A percentile compares a stretch with the other conserved stretches of the same genome.
Conservation (phyloP, 257 asterid genomes). For the Jacaranda mimosifolia region DNA sequence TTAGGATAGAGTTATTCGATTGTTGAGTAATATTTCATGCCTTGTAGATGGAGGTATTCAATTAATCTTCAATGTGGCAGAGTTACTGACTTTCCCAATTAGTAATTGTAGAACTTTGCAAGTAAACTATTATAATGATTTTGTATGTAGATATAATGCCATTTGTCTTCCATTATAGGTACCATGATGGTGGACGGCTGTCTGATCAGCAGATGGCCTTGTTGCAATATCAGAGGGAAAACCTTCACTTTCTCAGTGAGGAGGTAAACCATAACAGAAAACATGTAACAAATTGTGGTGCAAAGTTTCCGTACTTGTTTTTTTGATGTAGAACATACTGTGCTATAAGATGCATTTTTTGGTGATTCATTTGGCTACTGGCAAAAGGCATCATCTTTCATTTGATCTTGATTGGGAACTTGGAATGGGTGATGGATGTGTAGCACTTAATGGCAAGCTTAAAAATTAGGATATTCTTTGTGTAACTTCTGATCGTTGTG, state of each 20-base stretch:
- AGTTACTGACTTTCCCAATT: conserved; percentile 10
- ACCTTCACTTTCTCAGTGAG: conserved; percentile 95
- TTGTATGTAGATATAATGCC: conserved; percentile 13
- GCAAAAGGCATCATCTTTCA: conserved; percentile 26
- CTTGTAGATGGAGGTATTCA: conserved; percentile 10
- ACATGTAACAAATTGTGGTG: conserved; percentile 6
- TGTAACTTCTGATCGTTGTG: conserved; percentile 34
- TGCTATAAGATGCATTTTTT: background rate
- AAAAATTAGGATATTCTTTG: conserved; percentile 23
- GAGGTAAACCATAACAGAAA: conserved; percentile 64
- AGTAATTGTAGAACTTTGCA: conserved; percentile 7
- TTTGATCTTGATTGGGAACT: conserved; percentile 17
- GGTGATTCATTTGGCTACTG: conserved; percentile 15
- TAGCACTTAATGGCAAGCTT: conserved; percentile 2
- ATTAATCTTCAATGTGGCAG: background rate
- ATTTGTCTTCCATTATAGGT: conserved; percentile 55
- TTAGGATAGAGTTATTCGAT: too few relatives aligned
- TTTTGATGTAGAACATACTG: conserved; percentile 17
- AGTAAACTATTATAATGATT: background rate
- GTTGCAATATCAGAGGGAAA: conserved; percentile 97
- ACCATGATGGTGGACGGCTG: conserved; percentile 91
- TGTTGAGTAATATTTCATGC: too few relatives aligned
- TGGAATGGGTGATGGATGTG: conserved; percentile 24
- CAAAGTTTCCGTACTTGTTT: conserved; percentile 25
- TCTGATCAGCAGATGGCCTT: conserved; percentile 99